phyloP scores from a whole-genome alignment of 2,329 filamentous ascomycete species.

The Aspergillus ruber region DNA sequence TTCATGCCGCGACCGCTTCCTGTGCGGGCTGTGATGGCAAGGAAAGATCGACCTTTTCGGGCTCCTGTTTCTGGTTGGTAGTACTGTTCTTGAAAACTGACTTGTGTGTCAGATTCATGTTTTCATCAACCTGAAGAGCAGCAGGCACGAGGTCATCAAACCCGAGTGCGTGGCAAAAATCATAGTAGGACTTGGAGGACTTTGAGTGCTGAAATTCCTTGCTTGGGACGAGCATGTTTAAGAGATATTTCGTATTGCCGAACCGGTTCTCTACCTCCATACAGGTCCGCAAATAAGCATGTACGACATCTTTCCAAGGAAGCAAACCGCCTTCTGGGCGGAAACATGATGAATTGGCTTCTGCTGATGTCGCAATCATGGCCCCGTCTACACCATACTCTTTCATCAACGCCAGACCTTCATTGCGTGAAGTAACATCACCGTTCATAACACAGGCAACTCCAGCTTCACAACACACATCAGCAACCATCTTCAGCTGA shows the following conservation, averaged over 20 bases:
- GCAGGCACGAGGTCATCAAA: slow-evolving; percentile 57
- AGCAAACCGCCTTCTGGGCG: slow-evolving; percentile 64
- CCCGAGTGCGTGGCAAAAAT: slow-evolving; percentile 60
- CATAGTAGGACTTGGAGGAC: slow-evolving; percentile 62
- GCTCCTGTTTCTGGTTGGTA: slow-evolving; percentile 10
- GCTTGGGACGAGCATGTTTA: slow-evolving; percentile 79
- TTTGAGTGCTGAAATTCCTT: slow-evolving; percentile 62
- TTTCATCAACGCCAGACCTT: slow-evolving; percentile 63
- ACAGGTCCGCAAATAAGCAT: slow-evolving; percentile 64
- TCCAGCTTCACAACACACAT: slow-evolving; percentile 73
- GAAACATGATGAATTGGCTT: slow-evolving; percentile 88
- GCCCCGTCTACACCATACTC: slow-evolving; percentile 87
- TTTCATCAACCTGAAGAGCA: slow-evolving; percentile 61
- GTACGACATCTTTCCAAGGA: slow-evolving; percentile 70
- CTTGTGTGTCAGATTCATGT: slow-evolving; percentile 37
- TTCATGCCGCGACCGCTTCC: slow-evolving; percentile 17
- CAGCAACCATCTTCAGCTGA: slow-evolving; percentile 76
- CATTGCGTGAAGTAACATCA: slow-evolving; percentile 69
- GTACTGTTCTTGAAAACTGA: slow-evolving; percentile 12
- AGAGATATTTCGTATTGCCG: slow-evolving; percentile 87
- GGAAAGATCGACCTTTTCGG: slow-evolving; percentile 16
- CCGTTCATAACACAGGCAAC: slow-evolving; percentile 96
- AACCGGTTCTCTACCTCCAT: slow-evolving; percentile 79
- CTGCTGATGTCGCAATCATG: slow-evolving; percentile 93
- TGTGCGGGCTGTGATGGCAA: slow-evolving; percentile 17